Conservation (phyloP, 352 stramenopile species). For the Thraustotheca clavata region DNA sequence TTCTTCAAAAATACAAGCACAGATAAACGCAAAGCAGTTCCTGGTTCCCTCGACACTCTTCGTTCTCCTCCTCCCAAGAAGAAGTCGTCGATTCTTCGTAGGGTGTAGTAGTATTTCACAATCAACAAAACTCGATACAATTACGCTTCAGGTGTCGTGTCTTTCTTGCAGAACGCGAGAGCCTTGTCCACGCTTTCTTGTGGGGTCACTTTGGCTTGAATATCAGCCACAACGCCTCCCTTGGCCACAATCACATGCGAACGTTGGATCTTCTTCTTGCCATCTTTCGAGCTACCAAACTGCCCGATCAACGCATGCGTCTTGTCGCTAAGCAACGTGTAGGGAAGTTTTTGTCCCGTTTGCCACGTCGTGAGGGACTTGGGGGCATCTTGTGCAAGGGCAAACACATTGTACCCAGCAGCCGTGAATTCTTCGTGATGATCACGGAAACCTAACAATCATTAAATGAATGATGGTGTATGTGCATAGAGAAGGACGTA, state of each 20-base stretch:
- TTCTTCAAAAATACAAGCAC: background rate
- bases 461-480: too few relatives aligned
- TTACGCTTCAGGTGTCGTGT: background rate
- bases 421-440: slow-evolving; percentile 64
- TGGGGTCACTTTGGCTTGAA: slow-evolving; percentile 64
- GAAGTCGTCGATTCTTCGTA: background rate
- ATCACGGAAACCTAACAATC: slow-evolving; percentile 53
- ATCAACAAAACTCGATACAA: background rate
- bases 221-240: slow-evolving; percentile 63
- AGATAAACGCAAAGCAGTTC: background rate
- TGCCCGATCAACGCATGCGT: slow-evolving; percentile 65
- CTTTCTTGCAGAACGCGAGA: slow-evolving; percentile 55
- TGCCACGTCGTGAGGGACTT: slow-evolving; percentile 68
- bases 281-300: slow-evolving; percentile 67
- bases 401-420: slow-evolving; percentile 74
- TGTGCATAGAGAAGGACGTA: background rate
- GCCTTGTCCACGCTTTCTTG: slow-evolving; percentile 73
- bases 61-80: background rate
- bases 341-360: slow-evolving; percentile 66
- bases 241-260: slow-evolving; percentile 79
- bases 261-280: slow-evolving; percentile 52
- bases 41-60: background rate
- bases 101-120: too few relatives aligned
- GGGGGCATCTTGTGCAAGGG: slow-evolving; percentile 60
- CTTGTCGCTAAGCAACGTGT: slow-evolving; percentile 72